phyloP scores from a whole-genome alignment of 306 rosid genomes.

The Citrullus mucosospermus region DNA sequence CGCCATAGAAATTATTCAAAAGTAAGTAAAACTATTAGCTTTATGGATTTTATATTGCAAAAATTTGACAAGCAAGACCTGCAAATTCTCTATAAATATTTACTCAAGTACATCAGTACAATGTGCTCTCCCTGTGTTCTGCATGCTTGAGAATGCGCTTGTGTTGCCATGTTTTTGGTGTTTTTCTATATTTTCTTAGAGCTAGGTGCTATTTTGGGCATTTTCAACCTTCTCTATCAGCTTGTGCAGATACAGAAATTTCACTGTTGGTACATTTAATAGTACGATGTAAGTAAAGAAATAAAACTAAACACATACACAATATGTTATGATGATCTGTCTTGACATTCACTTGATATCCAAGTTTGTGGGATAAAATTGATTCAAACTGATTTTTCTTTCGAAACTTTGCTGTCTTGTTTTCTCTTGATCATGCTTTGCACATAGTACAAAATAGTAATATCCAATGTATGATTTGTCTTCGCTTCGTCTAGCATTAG shows the following conservation, averaged over 20 bases:
- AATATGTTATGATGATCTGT: not conserved
- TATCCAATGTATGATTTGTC: not conserved
- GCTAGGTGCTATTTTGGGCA: not conserved
- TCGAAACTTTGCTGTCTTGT: not conserved
- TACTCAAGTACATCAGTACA: not conserved
- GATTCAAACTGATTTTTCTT: not conserved
- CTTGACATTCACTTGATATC: not conserved
- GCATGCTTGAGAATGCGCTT: not conserved
- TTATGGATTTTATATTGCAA: not conserved
- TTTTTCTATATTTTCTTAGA: not conserved
- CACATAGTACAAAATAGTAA: not conserved
- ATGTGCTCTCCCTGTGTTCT: not conserved
- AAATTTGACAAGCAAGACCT: too few species aligned
- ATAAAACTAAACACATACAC: not conserved
- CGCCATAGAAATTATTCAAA: slow-evolving; percentile 90
- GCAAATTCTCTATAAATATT: not conserved
- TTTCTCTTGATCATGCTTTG: not conserved
- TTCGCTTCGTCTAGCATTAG: not conserved
- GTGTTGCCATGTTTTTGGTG: not conserved
- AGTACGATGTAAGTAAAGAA: not conserved
- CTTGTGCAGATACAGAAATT: not conserved
- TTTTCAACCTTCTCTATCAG: not conserved
- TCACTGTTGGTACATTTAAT: not conserved
- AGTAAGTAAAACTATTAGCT: slow-evolving; percentile 28
- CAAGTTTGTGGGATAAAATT: not conserved